Conservation (phyloP, 495 filamentous ascomycete species). For the Penicillium bialowiezense region DNA sequence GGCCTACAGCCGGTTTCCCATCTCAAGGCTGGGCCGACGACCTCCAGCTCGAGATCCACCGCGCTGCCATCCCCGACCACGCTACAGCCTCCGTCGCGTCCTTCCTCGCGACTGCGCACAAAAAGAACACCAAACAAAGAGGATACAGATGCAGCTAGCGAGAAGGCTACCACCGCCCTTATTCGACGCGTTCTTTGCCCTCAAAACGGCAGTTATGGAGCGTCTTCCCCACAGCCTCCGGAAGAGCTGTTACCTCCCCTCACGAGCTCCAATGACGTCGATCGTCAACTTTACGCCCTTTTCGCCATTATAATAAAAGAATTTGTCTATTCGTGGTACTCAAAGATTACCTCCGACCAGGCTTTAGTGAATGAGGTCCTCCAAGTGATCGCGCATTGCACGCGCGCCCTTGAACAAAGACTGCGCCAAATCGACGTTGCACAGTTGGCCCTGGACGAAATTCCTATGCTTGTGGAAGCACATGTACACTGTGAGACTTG, state of each 20-base stretch:
- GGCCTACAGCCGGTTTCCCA: slow-evolving; percentile 45
- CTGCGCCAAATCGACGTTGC: slow-evolving; percentile 78
- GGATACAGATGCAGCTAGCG: slow-evolving; percentile 42
- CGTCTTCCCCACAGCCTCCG: slow-evolving; percentile 52
- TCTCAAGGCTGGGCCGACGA: slow-evolving; percentile 51
- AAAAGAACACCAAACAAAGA: slow-evolving; percentile 24
- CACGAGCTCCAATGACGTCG: slow-evolving; percentile 88
- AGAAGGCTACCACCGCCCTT: slow-evolving; percentile 56
- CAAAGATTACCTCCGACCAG: slow-evolving; percentile 85
- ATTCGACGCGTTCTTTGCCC: slow-evolving; percentile 68
- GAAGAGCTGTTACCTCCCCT: slow-evolving; percentile 85
- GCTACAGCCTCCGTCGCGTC: slow-evolving; percentile 26
- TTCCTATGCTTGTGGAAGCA: slow-evolving; percentile 75
- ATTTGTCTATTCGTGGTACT: slow-evolving; percentile 90
- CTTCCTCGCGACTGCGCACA: slow-evolving; percentile 32
- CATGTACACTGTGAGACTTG: slow-evolving; percentile 71
- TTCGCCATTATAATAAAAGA: slow-evolving; percentile 85
- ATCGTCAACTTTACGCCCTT: slow-evolving; percentile 87
- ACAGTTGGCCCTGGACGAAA: slow-evolving; percentile 80
- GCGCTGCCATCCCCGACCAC: slow-evolving; percentile 28
- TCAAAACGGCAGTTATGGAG: slow-evolving; percentile 39
- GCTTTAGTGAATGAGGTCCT: slow-evolving; percentile 82
- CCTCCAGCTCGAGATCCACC: slow-evolving; percentile 42
- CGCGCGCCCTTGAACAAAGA: slow-evolving; percentile 79
- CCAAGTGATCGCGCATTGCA: slow-evolving; percentile 85